Conservation (phyloP, 371 early-diverging fungal genomes). For the Apophysomyces sp. region DNA sequence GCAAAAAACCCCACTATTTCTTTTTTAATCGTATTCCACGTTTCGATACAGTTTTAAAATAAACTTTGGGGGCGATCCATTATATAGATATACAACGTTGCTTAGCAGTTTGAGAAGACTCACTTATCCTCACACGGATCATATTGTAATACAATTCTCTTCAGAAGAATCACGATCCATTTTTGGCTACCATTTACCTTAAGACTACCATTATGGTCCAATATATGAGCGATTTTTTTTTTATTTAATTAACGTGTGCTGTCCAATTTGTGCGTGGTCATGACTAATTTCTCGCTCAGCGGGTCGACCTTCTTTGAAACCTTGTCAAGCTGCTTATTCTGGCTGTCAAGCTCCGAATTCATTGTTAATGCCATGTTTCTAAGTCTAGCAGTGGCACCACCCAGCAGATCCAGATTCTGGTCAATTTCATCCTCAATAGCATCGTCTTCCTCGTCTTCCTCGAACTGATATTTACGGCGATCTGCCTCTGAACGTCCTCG, state of each 20-base stretch:
- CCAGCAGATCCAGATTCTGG: slow-evolving; percentile 69
- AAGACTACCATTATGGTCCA: no score
- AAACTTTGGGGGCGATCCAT: not conserved
- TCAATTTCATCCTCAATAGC: slow-evolving; percentile 82
- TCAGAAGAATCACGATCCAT: no score
- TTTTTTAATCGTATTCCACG: not conserved
- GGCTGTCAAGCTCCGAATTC: slow-evolving; percentile 73
- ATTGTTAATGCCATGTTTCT: slow-evolving; percentile 77
- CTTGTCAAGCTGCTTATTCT: slow-evolving; percentile 47
- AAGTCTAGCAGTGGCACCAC: slow-evolving; percentile 60
- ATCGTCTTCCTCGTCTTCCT: slow-evolving; percentile 66
- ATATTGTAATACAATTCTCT: no score
- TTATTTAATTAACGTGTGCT: slow-evolving; percentile 23
- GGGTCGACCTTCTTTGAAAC: slow-evolving; percentile 44
- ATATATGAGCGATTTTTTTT: not conserved
- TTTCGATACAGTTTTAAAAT: not conserved
- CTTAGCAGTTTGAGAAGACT: no score
- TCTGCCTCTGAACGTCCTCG: slow-evolving; percentile 59
- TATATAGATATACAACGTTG: no score
- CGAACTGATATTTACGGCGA: slow-evolving; percentile 63
- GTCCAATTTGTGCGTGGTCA: slow-evolving; percentile 49
- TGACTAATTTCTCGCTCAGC: slow-evolving; percentile 36
- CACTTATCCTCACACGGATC: not conserved
- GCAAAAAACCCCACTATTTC: not conserved
- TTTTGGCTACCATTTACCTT: no score